These are phyloP conservation scores for Diutina siamensis DNA, from an alignment of 1,139 yeast species.

Conservation along the genomic window DNA sequence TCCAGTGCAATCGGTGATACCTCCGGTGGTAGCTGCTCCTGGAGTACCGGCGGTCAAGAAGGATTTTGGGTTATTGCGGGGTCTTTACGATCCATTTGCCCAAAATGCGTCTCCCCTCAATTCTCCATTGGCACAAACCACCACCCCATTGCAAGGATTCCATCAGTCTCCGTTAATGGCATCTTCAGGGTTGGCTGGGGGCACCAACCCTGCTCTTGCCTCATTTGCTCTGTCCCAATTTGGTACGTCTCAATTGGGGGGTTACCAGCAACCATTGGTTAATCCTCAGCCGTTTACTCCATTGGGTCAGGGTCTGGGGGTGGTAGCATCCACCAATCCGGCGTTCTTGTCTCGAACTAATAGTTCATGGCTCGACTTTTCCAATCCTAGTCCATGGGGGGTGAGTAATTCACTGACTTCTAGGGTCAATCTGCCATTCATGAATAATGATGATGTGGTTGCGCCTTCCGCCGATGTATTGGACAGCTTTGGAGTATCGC, in stretches of 20 bases:
- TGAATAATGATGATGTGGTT: slow-evolving; percentile 3
- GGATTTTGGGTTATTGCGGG: not conserved
- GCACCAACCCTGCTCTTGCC: not conserved
- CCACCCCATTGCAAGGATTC: not conserved
- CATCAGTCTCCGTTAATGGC: not conserved
- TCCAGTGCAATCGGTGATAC: not conserved
- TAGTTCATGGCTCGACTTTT: not conserved
- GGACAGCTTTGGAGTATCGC: slow-evolving; percentile 1
- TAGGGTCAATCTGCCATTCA: slow-evolving; percentile 5
- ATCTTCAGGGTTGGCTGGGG: not conserved
- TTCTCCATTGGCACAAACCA: not conserved
- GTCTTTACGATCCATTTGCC: slow-evolving; percentile 2
- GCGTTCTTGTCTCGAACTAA: not conserved
- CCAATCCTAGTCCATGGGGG: slow-evolving; percentile 1
- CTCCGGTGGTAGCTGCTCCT: not conserved
- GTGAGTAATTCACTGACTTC: not conserved
- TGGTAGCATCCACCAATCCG: not conserved
- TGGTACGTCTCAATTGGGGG: not conserved
- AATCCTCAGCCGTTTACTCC: slow-evolving; percentile 5
- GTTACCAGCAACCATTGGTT: slow-evolving; percentile 1
- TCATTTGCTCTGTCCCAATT: not conserved
- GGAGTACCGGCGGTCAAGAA: not conserved
- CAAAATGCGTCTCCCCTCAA: not conserved
- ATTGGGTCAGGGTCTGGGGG: not conserved
- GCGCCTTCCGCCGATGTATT: not conserved